Base-by-base conservation (phyloP, 257 asterid species). In the Nemophila menziesii region DNA sequence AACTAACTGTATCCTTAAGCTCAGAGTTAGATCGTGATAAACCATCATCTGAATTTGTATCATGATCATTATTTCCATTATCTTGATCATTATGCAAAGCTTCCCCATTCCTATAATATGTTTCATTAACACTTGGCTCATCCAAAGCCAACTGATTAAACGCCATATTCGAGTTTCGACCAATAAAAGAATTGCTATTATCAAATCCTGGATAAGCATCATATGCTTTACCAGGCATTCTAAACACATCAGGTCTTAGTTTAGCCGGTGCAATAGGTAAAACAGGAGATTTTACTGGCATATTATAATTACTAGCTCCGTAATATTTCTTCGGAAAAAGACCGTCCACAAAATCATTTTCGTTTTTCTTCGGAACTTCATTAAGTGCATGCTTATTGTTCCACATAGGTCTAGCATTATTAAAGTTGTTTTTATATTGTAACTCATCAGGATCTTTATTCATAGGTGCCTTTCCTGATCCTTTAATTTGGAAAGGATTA, bases 401-500 rank as follows among this genome's bases (percentile, higher is more conserved):
- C 84, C 81, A 69, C 73, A 67, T 55, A 63, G 95, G 86, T 22
- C 71, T 70, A 18, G 72, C 66, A 33, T 56, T 43, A 26, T 47
- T 54, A 18, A 55, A 60, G 46, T 64, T 77, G 57, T 59, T 49
- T 53, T 71, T 74, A 20, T 82, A 63, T 61, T 64, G 73, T 51
- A 69, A 76, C 38, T 48, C 44, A 24, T 60, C 53, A 59, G 64
- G 67, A 62, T 64, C 71, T 46, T 64, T 78, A 57, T 76, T 77
- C 53, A 55, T 52, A 34, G 61, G 57, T 53, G 61, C 47, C 55
- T 71, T 82, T 48, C 78, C 86, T 38, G 94, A 63, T 54, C 82
- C 92, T 71, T 85, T 81, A 48, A 73, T 54, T 52, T 69, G 96
- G 73, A 90, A 90, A 13, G 99, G 99, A 59, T 90, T 90, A 49